Evolutionary conservation across 768 basidiomycete species (phyloP).

Genomic region (Termitomyces sp.): DNA sequence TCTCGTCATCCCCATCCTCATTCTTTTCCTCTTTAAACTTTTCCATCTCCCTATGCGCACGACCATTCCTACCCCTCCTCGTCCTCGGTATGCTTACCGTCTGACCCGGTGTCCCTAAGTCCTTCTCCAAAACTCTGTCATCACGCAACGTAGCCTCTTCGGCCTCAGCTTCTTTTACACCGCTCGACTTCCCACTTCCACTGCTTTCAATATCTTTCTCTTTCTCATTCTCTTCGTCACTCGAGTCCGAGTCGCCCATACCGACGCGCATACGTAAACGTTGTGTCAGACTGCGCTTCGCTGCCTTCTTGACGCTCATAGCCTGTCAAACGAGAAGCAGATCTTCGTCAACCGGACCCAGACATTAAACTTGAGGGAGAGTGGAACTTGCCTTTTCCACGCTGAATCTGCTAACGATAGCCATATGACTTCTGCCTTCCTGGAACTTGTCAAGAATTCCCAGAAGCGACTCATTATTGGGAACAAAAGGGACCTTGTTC

Average conservation of each 20-base stretch:
- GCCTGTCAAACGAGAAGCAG: constrained; percentile 29
- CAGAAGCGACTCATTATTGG: constrained; percentile 79
- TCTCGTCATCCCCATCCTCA: neutral
- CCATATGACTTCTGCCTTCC: constrained; percentile 89
- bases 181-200: constrained; percentile 22
- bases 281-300: constrained; percentile 74
- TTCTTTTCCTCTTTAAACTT: neutral
- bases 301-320: constrained; percentile 77
- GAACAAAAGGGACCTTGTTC: constrained; percentile 83
- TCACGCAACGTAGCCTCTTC: constrained; percentile 22
- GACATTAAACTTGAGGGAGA: neutral
- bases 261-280: constrained; percentile 64
- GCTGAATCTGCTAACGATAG: constrained; percentile 77
- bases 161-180: constrained; percentile 15
- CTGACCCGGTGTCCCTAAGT: constrained; percentile 2
- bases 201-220: constrained; percentile 21
- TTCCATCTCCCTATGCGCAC: neutral
- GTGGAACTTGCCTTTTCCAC: constrained; percentile 42
- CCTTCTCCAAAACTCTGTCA: constrained; percentile 16
- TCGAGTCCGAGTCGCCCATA: constrained; percentile 60
- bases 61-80: neutral
- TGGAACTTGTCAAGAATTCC: constrained; percentile 86
- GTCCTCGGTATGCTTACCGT: neutral
- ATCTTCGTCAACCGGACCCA: neutral
- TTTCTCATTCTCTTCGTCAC: constrained; percentile 20